These are phyloP conservation scores for Paraurostyla sp. DNA, from an alignment of 73 alveolate genomes.

Conservation along the genomic window DNA sequence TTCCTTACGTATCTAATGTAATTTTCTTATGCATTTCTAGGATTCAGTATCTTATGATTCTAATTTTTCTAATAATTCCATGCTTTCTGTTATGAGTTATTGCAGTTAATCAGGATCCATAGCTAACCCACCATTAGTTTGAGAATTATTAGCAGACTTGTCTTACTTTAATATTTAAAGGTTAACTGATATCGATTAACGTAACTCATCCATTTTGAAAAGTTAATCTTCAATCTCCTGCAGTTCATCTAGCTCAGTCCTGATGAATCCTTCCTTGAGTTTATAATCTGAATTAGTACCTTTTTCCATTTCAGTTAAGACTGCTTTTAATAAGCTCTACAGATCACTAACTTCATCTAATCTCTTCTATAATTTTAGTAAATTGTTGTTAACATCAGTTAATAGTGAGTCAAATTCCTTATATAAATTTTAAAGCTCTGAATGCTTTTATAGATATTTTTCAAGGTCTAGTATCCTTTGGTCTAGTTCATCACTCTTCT, in stretches of 20 bases:
- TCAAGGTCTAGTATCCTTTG: slow-evolving; percentile 11
- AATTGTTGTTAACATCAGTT: neutral
- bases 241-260: neutral
- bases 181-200: neutral
- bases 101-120: neutral
- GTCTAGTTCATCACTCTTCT: slow-evolving; percentile 6
- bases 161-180: neutral
- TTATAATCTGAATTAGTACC: slow-evolving; percentile 24
- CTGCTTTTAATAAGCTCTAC: neutral
- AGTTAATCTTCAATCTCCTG: slow-evolving; percentile 18
- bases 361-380: neutral
- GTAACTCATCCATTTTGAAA: slow-evolving; percentile 7
- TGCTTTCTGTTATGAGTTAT: neutral
- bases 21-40: neutral
- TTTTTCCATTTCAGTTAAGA: slow-evolving; percentile 21
- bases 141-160: neutral
- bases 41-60: neutral
- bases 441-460: neutral
- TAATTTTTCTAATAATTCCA: slow-evolving; percentile 9
- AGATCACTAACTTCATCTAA: slow-evolving; percentile 1
- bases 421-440: neutral
- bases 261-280: slow-evolving; percentile 20
- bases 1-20: neutral
- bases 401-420: neutral
- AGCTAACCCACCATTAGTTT: neutral